Base-by-base conservation (phyloP, 768 basidiomycete genomes). In the Amylocystis lapponica region DNA sequence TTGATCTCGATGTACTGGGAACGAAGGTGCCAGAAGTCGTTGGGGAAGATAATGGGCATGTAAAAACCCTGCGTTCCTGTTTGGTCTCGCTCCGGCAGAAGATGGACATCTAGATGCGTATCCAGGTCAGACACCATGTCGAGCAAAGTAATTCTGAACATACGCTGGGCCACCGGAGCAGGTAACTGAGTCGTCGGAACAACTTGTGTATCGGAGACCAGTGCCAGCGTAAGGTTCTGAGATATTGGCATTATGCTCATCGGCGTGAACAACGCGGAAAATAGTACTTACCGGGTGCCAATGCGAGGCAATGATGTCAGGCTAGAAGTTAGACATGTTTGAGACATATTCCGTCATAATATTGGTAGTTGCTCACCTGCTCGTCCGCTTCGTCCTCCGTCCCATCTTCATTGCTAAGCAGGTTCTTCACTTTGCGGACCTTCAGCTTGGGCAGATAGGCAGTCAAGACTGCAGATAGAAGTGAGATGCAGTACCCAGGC, bases 1-100 rank as follows among this genome's bases (percentile, higher is more conserved):
- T 97, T 97, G 61, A 98, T 75, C 54, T 93, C 86, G 44, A 78
- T 61, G 53, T 89, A 83, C 47, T 93, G 84, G 31, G 85, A 83
- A 29, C 81, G 79, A 23, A 91, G 74, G 49, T 86, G 78, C 92
- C 95, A 97, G 65, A 97, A 97, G 57, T 96, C 92, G 58, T 98
- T 98, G 12, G 90, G 79, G 64, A 86, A 98, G 27, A 97, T 59
- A 46, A 94, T 81, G 8, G 95, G 95, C 55, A 81, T 86, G 73
- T 94, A 92, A 49, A 72, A 78, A 3, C 79, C 86, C 47, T 72
- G 74, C 3, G 71, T 74, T 4, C 83, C 83, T 19, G 78, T 77
- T 27, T 74, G 64, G 49, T 89, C 86, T 27, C 85, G 78, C 43
- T 69, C 70, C 4, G 76, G 71, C 29, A 84, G 67, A 30, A 92